Evolutionary conservation across 768 basidiomycete species (phyloP).

Genomic region (Sarcodon aspratus): DNA sequence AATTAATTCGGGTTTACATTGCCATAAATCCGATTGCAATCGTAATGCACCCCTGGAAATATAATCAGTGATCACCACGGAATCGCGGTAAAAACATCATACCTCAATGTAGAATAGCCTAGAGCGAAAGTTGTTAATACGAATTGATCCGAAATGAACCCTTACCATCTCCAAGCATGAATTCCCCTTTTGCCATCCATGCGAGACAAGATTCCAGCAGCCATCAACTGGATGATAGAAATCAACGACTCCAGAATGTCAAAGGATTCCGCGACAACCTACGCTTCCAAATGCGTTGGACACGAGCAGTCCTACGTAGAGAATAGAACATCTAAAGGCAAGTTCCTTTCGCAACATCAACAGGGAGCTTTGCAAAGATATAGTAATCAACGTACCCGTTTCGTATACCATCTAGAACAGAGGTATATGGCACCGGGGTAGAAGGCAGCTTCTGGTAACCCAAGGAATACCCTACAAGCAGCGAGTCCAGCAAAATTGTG

Average conservation of each 20-base stretch:
- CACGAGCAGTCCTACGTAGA: slow-evolving; percentile 48
- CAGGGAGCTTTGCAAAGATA: not conserved
- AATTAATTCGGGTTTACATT: slow-evolving; percentile 24
- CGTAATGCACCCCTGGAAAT: slow-evolving; percentile 21
- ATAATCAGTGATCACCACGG: not conserved
- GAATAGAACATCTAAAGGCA: slow-evolving; percentile 34
- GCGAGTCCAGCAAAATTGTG: slow-evolving; percentile 42
- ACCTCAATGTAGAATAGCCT: slow-evolving; percentile 32
- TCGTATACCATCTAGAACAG: slow-evolving; percentile 26
- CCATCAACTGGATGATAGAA: slow-evolving; percentile 19
- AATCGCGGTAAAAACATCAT: not conserved
- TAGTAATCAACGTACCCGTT: slow-evolving; percentile 12
- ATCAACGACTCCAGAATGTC: too few relatives aligned
- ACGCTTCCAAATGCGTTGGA: slow-evolving; percentile 62
- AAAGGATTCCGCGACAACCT: slow-evolving; percentile 9
- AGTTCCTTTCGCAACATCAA: slow-evolving; percentile 18
- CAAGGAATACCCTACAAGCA: slow-evolving; percentile 48
- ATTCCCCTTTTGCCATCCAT: slow-evolving; percentile 30
- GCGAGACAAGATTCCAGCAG: slow-evolving; percentile 28
- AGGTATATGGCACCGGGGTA: not conserved
- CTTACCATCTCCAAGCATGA: slow-evolving; percentile 30
- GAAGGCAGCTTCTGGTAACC: slow-evolving; percentile 18
- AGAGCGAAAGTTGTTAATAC: not conserved
- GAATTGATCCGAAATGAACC: slow-evolving; percentile 4
- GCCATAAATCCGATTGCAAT: slow-evolving; percentile 21